phyloP scores from a whole-genome alignment of 2,329 filamentous ascomycete genomes.

The Fusarium nygamai region DNA sequence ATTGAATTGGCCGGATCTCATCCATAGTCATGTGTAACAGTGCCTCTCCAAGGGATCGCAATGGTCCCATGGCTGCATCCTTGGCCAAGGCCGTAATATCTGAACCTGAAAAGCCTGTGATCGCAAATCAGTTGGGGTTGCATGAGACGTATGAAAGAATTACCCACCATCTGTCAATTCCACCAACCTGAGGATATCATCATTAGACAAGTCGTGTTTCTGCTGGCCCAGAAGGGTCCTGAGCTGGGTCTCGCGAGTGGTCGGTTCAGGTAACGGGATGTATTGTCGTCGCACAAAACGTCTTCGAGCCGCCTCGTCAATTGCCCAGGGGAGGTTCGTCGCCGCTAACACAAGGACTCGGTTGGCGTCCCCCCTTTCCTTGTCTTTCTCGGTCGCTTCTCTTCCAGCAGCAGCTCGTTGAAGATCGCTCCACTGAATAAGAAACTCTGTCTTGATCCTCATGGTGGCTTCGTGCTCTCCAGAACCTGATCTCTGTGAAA shows the following conservation, averaged over 20 bases:
- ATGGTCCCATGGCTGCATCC: constrained; percentile 96
- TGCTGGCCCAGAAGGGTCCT: constrained; percentile 84
- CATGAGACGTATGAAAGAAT: background rate
- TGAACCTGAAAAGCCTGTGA: constrained; percentile 92
- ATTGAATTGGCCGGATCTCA: constrained; percentile 86
- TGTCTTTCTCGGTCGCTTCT: constrained; percentile 73
- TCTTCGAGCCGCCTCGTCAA: constrained; percentile 91
- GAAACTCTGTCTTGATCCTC: constrained; percentile 95
- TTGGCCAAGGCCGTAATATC: constrained; percentile 97
- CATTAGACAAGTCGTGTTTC: constrained; percentile 79
- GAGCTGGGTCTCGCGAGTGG: constrained; percentile 82
- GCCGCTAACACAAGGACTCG: constrained; percentile 93
- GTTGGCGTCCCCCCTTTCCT: constrained; percentile 80
- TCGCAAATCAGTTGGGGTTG: constrained; percentile 1
- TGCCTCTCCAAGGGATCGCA: constrained; percentile 89
- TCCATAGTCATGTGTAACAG: constrained; percentile 93
- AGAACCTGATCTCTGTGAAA: constrained; percentile 83
- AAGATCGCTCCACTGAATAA: constrained; percentile 97
- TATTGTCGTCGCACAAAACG: constrained; percentile 95
- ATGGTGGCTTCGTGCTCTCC: constrained; percentile 93
- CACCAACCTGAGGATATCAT: constrained; percentile 80
- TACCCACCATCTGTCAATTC: constrained; percentile 80
- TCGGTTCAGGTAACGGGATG: constrained; percentile 88
- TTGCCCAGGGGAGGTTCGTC: constrained; percentile 96
- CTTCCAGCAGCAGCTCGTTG: constrained; percentile 90